A percentile compares a stretch with the other conserved stretches of the same genome.
phyloP scores from a whole-genome alignment of 1,139 yeast genomes.

The Debaryomyces udenii region DNA sequence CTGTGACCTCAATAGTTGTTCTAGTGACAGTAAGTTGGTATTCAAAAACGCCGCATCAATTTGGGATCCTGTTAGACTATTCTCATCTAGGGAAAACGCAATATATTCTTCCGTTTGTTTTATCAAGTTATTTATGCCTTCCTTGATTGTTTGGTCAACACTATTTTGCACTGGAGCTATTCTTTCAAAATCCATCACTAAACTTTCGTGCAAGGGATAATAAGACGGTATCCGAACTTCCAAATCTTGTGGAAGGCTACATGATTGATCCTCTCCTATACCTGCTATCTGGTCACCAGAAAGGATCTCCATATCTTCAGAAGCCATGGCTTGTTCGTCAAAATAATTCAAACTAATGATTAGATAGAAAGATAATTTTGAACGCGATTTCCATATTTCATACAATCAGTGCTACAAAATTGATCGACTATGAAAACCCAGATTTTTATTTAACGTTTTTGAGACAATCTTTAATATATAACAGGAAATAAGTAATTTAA shows the following conservation, averaged over 20 bases:
- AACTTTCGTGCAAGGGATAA: conserved; percentile 12
- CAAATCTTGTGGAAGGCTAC: neutral
- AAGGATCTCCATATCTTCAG: neutral
- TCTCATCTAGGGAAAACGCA: conserved; percentile 10
- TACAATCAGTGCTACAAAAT: no score
- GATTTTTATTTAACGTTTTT: no score
- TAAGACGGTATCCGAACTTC: conserved; percentile 11
- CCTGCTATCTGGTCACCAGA: no score
- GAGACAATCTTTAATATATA: no score
- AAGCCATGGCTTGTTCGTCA: neutral
- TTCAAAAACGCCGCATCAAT: conserved; percentile 9
- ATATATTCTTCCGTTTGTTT: conserved; percentile 14
- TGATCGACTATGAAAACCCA: no score
- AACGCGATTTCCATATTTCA: no score
- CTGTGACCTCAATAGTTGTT: conserved; percentile 10
- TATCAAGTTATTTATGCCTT: conserved; percentile 12
- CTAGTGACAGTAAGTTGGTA: conserved; percentile 10
- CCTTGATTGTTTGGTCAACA: conserved; percentile 10
- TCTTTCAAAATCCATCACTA: conserved; percentile 15
- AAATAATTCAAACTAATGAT: no score
- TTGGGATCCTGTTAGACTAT: conserved; percentile 4
- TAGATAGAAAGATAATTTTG: no score
- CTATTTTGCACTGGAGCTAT: conserved; percentile 9
- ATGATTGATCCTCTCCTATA: neutral
- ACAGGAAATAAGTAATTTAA: neutral